Evolutionary conservation across 129 eudicot genomes (phyloP).

Genomic region (Lactuca saligna): DNA sequence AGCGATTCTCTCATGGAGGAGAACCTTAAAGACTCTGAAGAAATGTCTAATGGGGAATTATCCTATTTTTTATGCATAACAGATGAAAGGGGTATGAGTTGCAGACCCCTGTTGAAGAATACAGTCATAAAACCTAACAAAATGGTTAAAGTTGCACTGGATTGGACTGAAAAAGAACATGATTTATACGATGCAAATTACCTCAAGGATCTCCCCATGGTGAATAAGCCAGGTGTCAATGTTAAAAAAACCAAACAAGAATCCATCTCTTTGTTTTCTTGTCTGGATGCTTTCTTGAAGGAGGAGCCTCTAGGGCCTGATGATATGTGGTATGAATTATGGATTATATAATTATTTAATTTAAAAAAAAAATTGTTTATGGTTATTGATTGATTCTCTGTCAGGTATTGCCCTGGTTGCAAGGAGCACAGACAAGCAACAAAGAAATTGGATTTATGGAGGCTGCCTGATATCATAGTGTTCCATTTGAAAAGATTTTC

Average conservation of each 20-base stretch:
- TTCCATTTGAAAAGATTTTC: constrained; percentile 94
- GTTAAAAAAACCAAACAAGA: constrained; percentile 92
- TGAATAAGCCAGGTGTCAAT: constrained; percentile 59
- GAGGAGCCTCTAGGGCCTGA: constrained; percentile 99
- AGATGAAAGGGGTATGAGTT: constrained; percentile 60
- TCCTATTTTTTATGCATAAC: constrained; percentile 50
- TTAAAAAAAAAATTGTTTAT: background rate
- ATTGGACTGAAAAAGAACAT: constrained; percentile 79
- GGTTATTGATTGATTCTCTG: background rate
- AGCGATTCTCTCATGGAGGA: constrained; percentile 38
- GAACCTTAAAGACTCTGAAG: constrained; percentile 43
- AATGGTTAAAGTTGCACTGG: constrained; percentile 53
- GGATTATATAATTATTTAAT: background rate
- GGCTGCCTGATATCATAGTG: constrained; percentile 83
- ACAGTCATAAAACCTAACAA: constrained; percentile 50
- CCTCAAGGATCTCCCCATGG: constrained; percentile 87
- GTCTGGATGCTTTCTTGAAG: constrained; percentile 91
- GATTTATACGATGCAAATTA: constrained; percentile 68
- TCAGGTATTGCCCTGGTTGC: constrained; percentile 97
- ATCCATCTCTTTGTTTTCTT: constrained; percentile 87
- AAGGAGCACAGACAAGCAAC: constrained; percentile 93
- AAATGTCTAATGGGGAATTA: constrained; percentile 39
- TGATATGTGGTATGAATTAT: constrained; percentile 82
- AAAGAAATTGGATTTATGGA: constrained; percentile 95
- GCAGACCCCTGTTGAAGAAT: constrained; percentile 59